These are phyloP conservation scores for Spirogloea muscicola DNA, from an alignment of 139 green algal species.

Conservation along the genomic window DNA sequence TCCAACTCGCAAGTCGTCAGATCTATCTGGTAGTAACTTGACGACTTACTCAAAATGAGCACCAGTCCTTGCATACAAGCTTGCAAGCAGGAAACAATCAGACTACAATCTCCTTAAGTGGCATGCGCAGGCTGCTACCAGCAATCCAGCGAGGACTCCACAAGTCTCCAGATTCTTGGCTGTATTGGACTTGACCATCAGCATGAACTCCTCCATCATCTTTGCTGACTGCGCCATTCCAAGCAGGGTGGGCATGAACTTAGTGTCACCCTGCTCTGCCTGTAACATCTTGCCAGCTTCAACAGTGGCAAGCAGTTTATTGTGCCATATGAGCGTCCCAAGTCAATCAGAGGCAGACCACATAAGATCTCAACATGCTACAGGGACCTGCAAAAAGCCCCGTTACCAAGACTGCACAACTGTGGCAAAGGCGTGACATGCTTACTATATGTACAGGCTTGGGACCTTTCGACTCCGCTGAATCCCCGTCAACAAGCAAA, in stretches of 20 bases:
- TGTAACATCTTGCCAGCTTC: not conserved
- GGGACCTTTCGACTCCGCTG: constrained; percentile 6
- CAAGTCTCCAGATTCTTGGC: constrained; percentile 75
- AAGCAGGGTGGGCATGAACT: not conserved
- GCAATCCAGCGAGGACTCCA: constrained; percentile 74
- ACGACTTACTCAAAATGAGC: no score
- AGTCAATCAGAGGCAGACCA: no score
- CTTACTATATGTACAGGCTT: constrained; percentile 26
- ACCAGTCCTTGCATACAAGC: no score
- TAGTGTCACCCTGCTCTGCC: not conserved
- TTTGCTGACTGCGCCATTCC: constrained; percentile 13
- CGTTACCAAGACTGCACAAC: no score
- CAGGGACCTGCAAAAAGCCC: not conserved
- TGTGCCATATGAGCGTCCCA: no score
- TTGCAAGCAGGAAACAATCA: no score
- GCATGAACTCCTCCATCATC: constrained; percentile 51
- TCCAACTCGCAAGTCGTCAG: no score
- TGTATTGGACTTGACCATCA: constrained; percentile 60
- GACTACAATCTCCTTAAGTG: no score
- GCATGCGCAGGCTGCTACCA: no score
- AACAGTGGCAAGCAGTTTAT: not conserved
- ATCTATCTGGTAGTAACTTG: no score
- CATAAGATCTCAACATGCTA: no score
- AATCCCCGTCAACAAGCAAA: not conserved
- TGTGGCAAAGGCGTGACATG: no score